Evolutionary conservation across 805 yeast genomes (phyloP), one percentile per base, ranked within the genome.

Genomic region (Candida insectorum): DNA sequence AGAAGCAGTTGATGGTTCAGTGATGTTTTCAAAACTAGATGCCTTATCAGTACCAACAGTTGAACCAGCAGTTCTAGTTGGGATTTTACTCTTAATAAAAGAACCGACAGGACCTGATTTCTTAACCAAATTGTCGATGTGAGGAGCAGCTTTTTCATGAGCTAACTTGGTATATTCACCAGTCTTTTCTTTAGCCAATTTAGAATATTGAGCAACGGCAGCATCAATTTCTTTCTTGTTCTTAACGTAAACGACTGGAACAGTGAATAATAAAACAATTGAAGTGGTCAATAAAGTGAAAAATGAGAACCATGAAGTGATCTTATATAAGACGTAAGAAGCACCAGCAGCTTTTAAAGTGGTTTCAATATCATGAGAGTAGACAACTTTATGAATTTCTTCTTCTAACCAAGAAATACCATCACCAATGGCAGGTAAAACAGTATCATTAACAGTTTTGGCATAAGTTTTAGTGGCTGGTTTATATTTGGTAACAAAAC

Each of bases 151-250:
- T 48, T 65, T 61, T 29, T 60, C 54, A 37, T 67, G 63, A 30
- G 70, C 65, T 18, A 48, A 16, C 26, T 61, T 51, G 37, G 62
- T 46, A 45, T 47, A 49, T 52, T 74, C 75, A 21, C 65, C 49
- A 19, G 77, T 50, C 59, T 79, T 77, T 27, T 64, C 71, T 49
- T 69, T 71, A 30, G 77, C 78, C 22, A 72, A 27, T 45, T 54
- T 53, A 41, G 70, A 43, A 51, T 51, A 54, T 41, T 65, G 58
- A 33, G 69, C 71, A 26, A 79, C 72, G 27, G 76, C 72, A 30
- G 74, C 75, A 62, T 84, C 88, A 52, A 89, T 83, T 68, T 85
- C 81, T 52, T 71, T 71, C 72, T 86, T 80, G 75, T 84, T 79
- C 47, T 72, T 71, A 49, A 75, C 64, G 71, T 89, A 91, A 42